Base-by-base conservation (phyloP, 2,329 filamentous ascomycete genomes). In the Ophiostoma sp. region DNA sequence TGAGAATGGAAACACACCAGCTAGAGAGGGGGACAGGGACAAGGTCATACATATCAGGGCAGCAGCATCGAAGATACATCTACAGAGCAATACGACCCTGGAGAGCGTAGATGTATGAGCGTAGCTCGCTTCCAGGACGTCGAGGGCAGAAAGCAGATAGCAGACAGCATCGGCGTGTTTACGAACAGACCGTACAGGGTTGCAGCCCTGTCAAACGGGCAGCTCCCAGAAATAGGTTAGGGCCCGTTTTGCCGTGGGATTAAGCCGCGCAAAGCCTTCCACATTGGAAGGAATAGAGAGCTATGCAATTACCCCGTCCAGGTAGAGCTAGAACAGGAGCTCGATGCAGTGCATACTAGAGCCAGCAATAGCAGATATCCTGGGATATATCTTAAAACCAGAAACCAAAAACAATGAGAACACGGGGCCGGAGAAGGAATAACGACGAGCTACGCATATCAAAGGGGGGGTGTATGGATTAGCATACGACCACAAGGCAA, bases 211-310 rank as follows among this genome's bases (percentile, higher is more conserved):
- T 60, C 27, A 60, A 60, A 60, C 55, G 55, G 55, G 27, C 27
- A 14, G 27, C 27, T 60, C 55, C 55, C 55, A 60, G 18, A 60
- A 60, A 60, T 38, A 60, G 55, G 12, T 38, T 60, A 60, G 27
- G 38, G 55, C 55, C 55, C 27, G 27, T 40, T 60, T 60, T 60
- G 55, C 55, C 55, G 55, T 60, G 27, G 36, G 55, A 60, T 60
- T 60, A 27, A 60, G 27, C 27, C 55, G 55, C 55, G 6, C n/a
- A 27, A 55, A 55, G 49, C 27, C 27, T 27, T 27, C 27, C 27
- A 18, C 11, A 55, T 7, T 47, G 16, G 45, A 47, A 14, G 5
- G 5, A 47, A 16, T 47, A 4, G 42, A 12, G 42, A 47, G 3
- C 18, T 55, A 9, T 55, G 27, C n/a, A 27, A 9, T 55, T 55